Evolutionary conservation across 2,329 filamentous ascomycete genomes (phyloP).

Genomic region (Phoma sp.): DNA sequence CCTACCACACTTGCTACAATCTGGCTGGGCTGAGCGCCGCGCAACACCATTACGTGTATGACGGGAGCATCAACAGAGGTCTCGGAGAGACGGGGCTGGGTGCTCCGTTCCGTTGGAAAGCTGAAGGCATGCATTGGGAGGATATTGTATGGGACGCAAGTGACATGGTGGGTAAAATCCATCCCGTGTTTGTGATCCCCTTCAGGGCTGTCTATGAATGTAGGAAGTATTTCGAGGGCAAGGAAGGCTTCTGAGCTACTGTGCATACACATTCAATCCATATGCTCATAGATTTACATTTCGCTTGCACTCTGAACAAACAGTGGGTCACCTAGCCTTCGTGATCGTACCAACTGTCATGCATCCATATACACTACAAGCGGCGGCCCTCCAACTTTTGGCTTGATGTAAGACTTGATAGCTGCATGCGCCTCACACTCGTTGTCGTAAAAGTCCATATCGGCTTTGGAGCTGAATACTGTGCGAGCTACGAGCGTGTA

Average conservation of each 20-base stretch:
- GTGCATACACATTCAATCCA: background rate
- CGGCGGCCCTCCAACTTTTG: conserved; percentile 35
- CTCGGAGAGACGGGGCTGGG: conserved; percentile 35
- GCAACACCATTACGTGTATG: conserved; percentile 68
- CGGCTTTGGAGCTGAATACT: conserved; percentile 67
- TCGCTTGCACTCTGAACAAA: no score
- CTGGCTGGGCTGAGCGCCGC: conserved; percentile 83
- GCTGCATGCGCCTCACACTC: conserved; percentile 62
- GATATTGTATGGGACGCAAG: conserved; percentile 67
- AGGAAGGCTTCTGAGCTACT: conserved; percentile 59
- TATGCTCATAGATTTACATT: no score
- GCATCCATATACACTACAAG: conserved; percentile 40
- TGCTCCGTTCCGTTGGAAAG: conserved; percentile 54
- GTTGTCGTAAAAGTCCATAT: conserved; percentile 73
- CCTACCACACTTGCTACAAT: conserved; percentile 93
- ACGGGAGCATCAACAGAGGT: conserved; percentile 43
- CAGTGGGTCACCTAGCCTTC: no score
- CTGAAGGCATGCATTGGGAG: conserved; percentile 56
- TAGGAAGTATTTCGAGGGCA: conserved; percentile 67
- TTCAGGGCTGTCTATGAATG: conserved; percentile 70
- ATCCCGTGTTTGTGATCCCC: conserved; percentile 87
- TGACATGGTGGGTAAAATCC: conserved; percentile 72
- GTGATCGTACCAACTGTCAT: background rate
- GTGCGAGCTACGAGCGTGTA: conserved; percentile 69
- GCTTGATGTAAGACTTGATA: conserved; percentile 50